Evolutionary conservation across 1,139 yeast genomes (phyloP).

Genomic region (Arxiozyma heterogenica): DNA sequence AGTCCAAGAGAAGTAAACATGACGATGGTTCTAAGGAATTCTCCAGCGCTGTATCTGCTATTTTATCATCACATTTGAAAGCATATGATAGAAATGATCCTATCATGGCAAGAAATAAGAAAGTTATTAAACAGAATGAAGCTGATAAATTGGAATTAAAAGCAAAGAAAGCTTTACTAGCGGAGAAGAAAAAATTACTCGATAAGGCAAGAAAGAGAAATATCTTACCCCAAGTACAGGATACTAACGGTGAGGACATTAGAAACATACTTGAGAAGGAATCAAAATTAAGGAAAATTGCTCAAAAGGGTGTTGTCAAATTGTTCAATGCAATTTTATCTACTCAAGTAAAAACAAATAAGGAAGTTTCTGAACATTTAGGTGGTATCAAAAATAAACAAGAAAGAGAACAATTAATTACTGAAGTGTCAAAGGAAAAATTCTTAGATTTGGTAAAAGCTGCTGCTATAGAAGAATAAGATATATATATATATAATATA

Average conservation of each 20-base stretch:
- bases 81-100: conserved; percentile 87
- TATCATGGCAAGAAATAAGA: conserved; percentile 70
- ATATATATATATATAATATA: no score
- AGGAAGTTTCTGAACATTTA: conserved; percentile 33
- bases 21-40: conserved; percentile 68
- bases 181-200: conserved; percentile 60
- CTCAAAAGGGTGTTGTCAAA: conserved; percentile 90
- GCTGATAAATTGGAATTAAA: conserved; percentile 74
- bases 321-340: conserved; percentile 83
- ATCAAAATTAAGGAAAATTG: conserved; percentile 63
- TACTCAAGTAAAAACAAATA: conserved; percentile 59
- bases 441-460: conserved; percentile 83
- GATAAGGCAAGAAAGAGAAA: conserved; percentile 62
- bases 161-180: conserved; percentile 61
- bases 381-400: conserved; percentile 32
- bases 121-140: conserved; percentile 61
- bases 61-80: conserved; percentile 75
- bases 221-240: conserved; percentile 47
- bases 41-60: conserved; percentile 75
- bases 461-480: conserved; percentile 45
- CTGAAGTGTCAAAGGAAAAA: conserved; percentile 80
- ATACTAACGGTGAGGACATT: conserved; percentile 41
- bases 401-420: conserved; percentile 53
- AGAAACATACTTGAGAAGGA: conserved; percentile 62
- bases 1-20: conserved; percentile 45